phyloP scores from a whole-genome alignment of 805 yeast genomes.

The Saccharomycopsis javanensis region DNA sequence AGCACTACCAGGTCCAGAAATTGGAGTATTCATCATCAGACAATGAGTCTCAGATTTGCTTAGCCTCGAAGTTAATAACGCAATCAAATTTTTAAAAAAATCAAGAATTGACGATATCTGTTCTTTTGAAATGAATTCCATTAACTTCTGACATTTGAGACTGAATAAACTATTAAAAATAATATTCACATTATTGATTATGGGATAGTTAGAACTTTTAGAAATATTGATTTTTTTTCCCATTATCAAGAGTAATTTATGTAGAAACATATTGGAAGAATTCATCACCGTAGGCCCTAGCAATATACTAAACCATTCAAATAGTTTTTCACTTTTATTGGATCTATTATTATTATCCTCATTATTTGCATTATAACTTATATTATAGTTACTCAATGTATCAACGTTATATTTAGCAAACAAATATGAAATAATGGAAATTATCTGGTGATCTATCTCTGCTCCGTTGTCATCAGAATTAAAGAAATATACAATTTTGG shows the following conservation, averaged over 20 bases:
- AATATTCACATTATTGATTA: constrained; percentile 7
- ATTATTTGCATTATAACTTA: not conserved
- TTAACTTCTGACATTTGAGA: constrained; percentile 5
- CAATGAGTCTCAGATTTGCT: not conserved
- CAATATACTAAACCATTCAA: constrained; percentile 29
- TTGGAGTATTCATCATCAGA: not conserved
- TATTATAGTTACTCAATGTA: not conserved
- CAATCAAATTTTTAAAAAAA: constrained; percentile 15
- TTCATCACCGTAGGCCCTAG: not conserved
- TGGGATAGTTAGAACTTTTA: constrained; percentile 5
- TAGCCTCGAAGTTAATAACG: constrained; percentile 7
- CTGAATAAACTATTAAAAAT: constrained; percentile 12
- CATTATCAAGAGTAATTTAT: constrained; percentile 7
- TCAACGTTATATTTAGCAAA: constrained; percentile 10
- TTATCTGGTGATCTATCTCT: constrained; percentile 14
- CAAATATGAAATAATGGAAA: constrained; percentile 10
- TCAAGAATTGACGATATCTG: constrained; percentile 7
- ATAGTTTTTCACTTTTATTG: constrained; percentile 23
- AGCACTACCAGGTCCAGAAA: not conserved
- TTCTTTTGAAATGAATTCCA: constrained; percentile 3
- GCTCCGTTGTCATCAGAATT: constrained; percentile 10
- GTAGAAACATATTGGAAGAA: constrained; percentile 1
- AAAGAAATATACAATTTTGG: constrained; percentile 5
- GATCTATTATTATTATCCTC: constrained; percentile 21
- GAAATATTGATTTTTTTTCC: constrained; percentile 2